Evolutionary conservation across 352 stramenopile species (phyloP).

Genomic region (Globisporangium solare): DNA sequence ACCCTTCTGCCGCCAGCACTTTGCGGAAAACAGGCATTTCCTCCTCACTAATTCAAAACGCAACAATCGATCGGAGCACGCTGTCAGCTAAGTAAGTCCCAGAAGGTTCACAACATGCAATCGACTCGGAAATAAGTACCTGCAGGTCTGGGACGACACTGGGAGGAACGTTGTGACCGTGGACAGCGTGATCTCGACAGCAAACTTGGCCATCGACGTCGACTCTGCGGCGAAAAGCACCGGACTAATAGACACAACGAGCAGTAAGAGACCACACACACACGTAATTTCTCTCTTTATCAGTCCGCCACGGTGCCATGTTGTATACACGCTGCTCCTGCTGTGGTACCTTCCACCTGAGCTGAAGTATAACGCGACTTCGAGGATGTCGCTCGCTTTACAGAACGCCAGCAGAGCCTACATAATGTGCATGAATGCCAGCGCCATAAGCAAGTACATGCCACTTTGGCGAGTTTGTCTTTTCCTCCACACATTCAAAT

Average conservation of each 20-base stretch:
- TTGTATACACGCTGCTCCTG: background rate
- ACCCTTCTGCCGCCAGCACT: conserved; percentile 4
- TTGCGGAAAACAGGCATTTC: conserved; percentile 25
- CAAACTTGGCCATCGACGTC: conserved; percentile 60
- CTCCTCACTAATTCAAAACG: conserved; percentile 22
- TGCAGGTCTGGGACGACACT: conserved; percentile 48
- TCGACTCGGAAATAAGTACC: conserved; percentile 12
- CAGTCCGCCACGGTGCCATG: background rate
- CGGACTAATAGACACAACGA: conserved; percentile 26
- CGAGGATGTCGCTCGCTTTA: conserved; percentile 69
- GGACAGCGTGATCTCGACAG: conserved; percentile 77
- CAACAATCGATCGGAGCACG: background rate
- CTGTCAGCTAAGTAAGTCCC: background rate
- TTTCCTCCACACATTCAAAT: background rate
- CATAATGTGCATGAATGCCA: background rate
- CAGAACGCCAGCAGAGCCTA: conserved; percentile 71
- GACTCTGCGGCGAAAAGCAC: conserved; percentile 73
- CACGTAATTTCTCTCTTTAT: background rate
- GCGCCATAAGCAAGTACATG: background rate
- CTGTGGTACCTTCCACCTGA: conserved; percentile 45
- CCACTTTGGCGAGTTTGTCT: background rate
- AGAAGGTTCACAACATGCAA: background rate
- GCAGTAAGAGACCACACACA: background rate
- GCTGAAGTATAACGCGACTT: conserved; percentile 73
- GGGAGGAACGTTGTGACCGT: conserved; percentile 78